Evolutionary conservation across 495 filamentous ascomycete genomes (phyloP).

Genomic region (Chaetomium tenue): DNA sequence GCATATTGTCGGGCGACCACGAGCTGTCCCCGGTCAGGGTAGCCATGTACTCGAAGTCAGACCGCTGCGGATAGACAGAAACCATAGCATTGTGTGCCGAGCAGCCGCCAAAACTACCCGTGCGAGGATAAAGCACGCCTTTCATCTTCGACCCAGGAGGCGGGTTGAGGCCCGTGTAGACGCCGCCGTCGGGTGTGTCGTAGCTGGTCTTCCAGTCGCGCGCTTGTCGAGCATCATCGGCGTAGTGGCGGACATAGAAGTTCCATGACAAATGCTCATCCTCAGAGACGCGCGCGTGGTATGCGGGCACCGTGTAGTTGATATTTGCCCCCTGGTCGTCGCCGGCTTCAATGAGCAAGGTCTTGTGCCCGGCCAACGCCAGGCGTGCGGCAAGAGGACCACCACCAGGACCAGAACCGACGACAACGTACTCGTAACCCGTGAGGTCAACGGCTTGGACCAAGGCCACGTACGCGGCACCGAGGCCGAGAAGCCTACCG

Average conservation of each 20-base stretch:
- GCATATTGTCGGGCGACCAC: constrained; percentile 51
- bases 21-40: constrained; percentile 49
- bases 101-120: constrained; percentile 51
- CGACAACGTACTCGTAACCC: constrained; percentile 61
- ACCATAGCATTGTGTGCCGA: constrained; percentile 51
- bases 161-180: constrained; percentile 40
- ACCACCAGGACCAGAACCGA: constrained; percentile 64
- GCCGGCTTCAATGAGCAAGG: constrained; percentile 61
- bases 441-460: constrained; percentile 28
- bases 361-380: constrained; percentile 58
- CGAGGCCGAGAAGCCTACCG: constrained; percentile 18
- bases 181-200: constrained; percentile 33
- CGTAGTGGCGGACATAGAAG: constrained; percentile 48
- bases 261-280: constrained; percentile 44
- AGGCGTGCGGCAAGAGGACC: constrained; percentile 60
- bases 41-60: constrained; percentile 48
- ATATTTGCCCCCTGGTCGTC: constrained; percentile 47
- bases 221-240: constrained; percentile 35
- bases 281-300: constrained; percentile 27
- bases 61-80: constrained; percentile 41
- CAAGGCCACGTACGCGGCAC: constrained; percentile 17
- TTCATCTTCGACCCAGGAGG: constrained; percentile 45
- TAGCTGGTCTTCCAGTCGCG: constrained; percentile 47
- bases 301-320: constrained; percentile 34
- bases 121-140: constrained; percentile 52